Conservation (phyloP, 495 filamentous ascomycete genomes). For the Aspergillus conjunctus region DNA sequence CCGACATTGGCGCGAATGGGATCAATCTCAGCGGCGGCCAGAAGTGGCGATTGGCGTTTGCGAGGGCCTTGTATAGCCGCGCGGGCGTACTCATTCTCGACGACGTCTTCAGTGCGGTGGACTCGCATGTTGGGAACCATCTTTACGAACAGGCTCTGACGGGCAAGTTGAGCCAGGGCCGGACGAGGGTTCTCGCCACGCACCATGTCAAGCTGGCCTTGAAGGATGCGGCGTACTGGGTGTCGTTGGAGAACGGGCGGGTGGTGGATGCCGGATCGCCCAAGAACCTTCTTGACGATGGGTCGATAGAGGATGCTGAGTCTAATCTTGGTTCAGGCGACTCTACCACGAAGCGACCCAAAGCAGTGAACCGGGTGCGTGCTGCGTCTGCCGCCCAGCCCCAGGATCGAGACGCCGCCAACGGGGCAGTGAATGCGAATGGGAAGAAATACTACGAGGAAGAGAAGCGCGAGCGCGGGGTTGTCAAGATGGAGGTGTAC, state of each 20-base stretch:
- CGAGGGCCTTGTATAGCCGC: conserved; percentile 76
- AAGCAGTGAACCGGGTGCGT: too few species aligned
- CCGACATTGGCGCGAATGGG: conserved; percentile 80
- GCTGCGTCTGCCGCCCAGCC: not conserved
- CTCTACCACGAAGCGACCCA: too few species aligned
- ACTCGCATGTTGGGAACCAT: conserved; percentile 74
- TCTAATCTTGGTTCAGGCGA: not conserved
- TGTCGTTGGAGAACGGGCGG: conserved; percentile 66
- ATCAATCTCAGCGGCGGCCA: conserved; percentile 86
- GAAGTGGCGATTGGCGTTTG: conserved; percentile 78
- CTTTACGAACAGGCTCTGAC: conserved; percentile 75
- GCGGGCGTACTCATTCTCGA: conserved; percentile 79
- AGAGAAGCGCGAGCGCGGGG: conserved; percentile 67
- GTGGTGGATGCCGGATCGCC: conserved; percentile 35
- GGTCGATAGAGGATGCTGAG: not conserved
- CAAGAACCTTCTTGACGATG: conserved; percentile 36
- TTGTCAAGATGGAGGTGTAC: conserved; percentile 65
- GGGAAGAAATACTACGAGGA: conserved; percentile 75
- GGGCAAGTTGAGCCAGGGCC: conserved; percentile 65
- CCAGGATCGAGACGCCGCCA: not conserved
- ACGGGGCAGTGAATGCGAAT: conserved; percentile 42
- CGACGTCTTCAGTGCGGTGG: conserved; percentile 76
- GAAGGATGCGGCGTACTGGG: conserved; percentile 67
- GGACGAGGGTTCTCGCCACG: conserved; percentile 79
- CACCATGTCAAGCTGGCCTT: conserved; percentile 77